Conservation (phyloP, 768 basidiomycete genomes). For the Leccinellum luteum region DNA sequence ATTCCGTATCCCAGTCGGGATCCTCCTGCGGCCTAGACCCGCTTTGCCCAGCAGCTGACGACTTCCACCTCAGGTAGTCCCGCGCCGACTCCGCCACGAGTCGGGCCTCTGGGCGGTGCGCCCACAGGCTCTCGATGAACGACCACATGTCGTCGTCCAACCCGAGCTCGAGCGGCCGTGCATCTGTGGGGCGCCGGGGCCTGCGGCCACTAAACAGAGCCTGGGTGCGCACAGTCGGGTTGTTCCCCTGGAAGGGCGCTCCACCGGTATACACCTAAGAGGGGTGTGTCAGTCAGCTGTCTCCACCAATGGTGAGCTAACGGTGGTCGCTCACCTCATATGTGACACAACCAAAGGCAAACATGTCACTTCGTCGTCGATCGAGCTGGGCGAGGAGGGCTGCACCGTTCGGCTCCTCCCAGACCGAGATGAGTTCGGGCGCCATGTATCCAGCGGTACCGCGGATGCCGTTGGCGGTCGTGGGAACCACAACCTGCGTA, state of each 20-base stretch:
- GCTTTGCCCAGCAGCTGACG: background rate
- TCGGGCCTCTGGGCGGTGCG: conserved; percentile 24
- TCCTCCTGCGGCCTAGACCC: conserved; percentile 9
- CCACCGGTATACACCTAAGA: conserved; percentile 28
- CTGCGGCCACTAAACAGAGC: conserved; percentile 11
- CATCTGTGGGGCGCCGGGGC: conserved; percentile 19
- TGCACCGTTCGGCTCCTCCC: conserved; percentile 9
- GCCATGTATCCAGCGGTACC: conserved; percentile 30
- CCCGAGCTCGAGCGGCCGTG: conserved; percentile 14
- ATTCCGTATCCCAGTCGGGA: conserved; percentile 24
- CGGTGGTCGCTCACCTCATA: conserved; percentile 29
- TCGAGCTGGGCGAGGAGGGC: conserved; percentile 15
- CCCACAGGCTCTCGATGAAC: conserved; percentile 30
- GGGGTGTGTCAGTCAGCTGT: background rate
- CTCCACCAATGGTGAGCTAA: background rate
- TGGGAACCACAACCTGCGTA: conserved; percentile 11
- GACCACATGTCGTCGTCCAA: conserved; percentile 32
- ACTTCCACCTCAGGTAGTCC: conserved; percentile 21
- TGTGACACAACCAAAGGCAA: conserved; percentile 33
- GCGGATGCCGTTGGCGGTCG: conserved; percentile 11
- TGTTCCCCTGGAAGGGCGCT: conserved; percentile 24
- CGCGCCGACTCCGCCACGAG: conserved; percentile 23
- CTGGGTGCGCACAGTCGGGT: conserved; percentile 16
- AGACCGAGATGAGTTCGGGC: conserved; percentile 22
- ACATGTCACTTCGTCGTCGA: conserved; percentile 33